Evolutionary conservation across 2,329 filamentous ascomycete genomes (phyloP).

Genomic region (Nectriaceae sp.): DNA sequence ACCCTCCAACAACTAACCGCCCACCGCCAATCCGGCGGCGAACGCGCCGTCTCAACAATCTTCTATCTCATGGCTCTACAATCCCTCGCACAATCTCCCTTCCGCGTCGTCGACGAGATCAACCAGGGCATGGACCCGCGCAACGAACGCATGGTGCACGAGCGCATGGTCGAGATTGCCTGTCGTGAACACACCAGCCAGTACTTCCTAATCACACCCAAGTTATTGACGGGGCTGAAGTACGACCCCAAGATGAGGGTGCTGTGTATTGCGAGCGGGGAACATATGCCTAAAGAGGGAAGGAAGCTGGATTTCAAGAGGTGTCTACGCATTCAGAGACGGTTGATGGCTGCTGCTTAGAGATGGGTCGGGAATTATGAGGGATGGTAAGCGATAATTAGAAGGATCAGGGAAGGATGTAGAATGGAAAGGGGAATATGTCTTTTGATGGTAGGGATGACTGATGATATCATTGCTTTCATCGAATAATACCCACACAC

Average conservation of each 20-base stretch:
- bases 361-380: slow-evolving; percentile 1
- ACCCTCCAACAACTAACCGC: slow-evolving; percentile 81
- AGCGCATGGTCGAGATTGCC: slow-evolving; percentile 96
- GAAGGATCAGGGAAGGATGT: slow-evolving; percentile 2
- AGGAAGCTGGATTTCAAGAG: slow-evolving; percentile 51
- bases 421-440: slow-evolving; percentile 4
- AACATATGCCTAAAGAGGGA: slow-evolving; percentile 63
- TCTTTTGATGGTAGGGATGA: not conserved
- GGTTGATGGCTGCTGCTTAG: slow-evolving; percentile 37
- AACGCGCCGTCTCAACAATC: slow-evolving; percentile 94
- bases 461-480: not conserved
- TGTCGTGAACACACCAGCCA: slow-evolving; percentile 78
- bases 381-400: not conserved
- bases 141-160: slow-evolving; percentile 97
- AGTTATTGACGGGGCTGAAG: slow-evolving; percentile 80
- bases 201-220: slow-evolving; percentile 98
- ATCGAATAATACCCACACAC: not conserved
- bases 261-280: slow-evolving; percentile 89
- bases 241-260: slow-evolving; percentile 93
- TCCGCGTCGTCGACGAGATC: slow-evolving; percentile 98
- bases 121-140: slow-evolving; percentile 99
- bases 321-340: slow-evolving; percentile 46
- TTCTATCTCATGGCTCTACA: slow-evolving; percentile 99
- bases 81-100: slow-evolving; percentile 88
- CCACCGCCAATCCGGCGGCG: slow-evolving; percentile 93